These are phyloP conservation scores for Hymenoscyphus fraxineus DNA, from an alignment of 2,329 filamentous ascomycete genomes.

Conservation along the genomic window DNA sequence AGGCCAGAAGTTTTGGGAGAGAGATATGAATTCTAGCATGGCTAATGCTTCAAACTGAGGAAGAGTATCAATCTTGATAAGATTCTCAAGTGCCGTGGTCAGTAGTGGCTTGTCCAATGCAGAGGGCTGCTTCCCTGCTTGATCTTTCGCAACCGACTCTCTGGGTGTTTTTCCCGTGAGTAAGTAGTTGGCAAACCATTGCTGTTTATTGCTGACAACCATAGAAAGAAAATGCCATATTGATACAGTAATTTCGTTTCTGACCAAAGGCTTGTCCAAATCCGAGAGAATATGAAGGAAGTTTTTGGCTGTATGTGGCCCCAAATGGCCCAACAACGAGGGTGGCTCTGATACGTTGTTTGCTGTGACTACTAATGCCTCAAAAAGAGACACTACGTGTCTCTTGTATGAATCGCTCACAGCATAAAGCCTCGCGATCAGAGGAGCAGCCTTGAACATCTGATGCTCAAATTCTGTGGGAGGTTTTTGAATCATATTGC, in stretches of 20 bases:
- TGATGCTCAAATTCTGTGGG: conserved; percentile 69
- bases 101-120: conserved; percentile 61
- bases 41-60: conserved; percentile 65
- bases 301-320: conserved; percentile 74
- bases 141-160: conserved; percentile 59
- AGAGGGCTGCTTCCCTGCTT: conserved; percentile 43
- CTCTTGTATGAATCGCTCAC: conserved; percentile 62
- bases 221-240: conserved; percentile 86
- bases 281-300: conserved; percentile 76
- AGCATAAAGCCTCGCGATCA: conserved; percentile 74
- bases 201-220: conserved; percentile 83
- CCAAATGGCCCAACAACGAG: conserved; percentile 89
- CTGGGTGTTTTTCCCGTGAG: conserved; percentile 83
- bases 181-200: conserved; percentile 93
- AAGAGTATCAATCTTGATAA: conserved; percentile 62
- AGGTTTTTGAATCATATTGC: conserved; percentile 59
- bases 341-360: conserved; percentile 70
- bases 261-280: conserved; percentile 70
- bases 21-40: conserved; percentile 81
- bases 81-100: conserved; percentile 65
- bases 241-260: conserved; percentile 59
- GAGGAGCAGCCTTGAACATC: conserved; percentile 74
- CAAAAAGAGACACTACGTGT: conserved; percentile 65
- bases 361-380: conserved; percentile 68
- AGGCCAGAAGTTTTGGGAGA: conserved; percentile 91